Conservation (phyloP, 768 basidiomycete genomes). For the Pleurotus tuber-regium region DNA sequence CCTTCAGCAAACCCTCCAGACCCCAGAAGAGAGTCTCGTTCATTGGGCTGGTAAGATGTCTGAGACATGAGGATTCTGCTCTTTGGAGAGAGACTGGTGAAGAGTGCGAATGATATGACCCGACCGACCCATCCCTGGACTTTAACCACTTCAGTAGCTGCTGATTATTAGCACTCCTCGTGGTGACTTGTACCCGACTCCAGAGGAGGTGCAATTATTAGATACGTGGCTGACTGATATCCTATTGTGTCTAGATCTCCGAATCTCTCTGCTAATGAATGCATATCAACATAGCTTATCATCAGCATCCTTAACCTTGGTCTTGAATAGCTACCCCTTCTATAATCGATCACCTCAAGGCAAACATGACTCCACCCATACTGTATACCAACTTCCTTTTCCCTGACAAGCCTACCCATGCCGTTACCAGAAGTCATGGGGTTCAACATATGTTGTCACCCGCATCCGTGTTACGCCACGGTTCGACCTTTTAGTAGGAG, state of each 20-base stretch:
- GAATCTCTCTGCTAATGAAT: neutral
- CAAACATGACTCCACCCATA: slow-evolving; percentile 36
- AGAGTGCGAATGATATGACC: neutral
- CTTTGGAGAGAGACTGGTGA: neutral
- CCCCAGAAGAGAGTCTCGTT: slow-evolving; percentile 18
- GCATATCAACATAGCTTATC: slow-evolving; percentile 15
- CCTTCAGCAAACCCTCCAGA: neutral
- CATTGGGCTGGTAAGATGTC: slow-evolving; percentile 12
- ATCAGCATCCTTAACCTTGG: slow-evolving; percentile 19
- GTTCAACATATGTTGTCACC: slow-evolving; percentile 7
- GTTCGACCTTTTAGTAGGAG: neutral
- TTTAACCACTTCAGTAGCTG: slow-evolving; percentile 5
- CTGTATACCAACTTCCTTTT: slow-evolving; percentile 15
- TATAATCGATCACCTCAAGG: slow-evolving; percentile 46
- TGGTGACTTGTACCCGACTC: neutral
- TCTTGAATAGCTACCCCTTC: slow-evolving; percentile 14
- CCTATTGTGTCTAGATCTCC: slow-evolving; percentile 2
- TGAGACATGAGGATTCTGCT: neutral
- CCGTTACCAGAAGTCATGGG: slow-evolving; percentile 19
- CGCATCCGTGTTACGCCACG: neutral
- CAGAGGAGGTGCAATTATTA: neutral
- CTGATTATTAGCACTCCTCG: slow-evolving; percentile 1
- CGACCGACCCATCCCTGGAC: neutral
- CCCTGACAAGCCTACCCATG: slow-evolving; percentile 19
- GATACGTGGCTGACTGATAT: neutral